Conservation (phyloP, 208 protist species). For the Trypanosoma melophagium region DNA sequence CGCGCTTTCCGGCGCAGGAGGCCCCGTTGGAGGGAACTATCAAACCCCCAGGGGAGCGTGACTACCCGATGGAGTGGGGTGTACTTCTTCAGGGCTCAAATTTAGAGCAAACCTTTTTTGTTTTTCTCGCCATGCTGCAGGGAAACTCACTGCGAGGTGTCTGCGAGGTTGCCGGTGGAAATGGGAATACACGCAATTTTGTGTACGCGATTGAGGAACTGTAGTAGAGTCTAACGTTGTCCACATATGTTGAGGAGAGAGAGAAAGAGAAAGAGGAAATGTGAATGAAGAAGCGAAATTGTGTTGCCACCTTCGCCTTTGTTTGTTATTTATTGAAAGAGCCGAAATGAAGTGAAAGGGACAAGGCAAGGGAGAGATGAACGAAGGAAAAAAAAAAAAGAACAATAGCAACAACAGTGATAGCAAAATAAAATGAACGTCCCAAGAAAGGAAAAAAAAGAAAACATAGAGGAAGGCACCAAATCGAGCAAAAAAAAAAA, state of each 20-base stretch:
- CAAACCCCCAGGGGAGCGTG: slow-evolving; percentile 70
- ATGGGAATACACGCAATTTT: slow-evolving; percentile 71
- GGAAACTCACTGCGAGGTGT: slow-evolving; percentile 84
- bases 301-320: neutral
- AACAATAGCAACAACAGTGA: neutral
- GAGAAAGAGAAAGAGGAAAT: slow-evolving; percentile 1
- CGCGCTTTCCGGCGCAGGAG: slow-evolving; percentile 68
- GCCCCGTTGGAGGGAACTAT: slow-evolving; percentile 78
- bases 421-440: neutral
- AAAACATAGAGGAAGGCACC: neutral
- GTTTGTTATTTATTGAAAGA: neutral
- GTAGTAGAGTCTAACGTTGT: slow-evolving; percentile 27
- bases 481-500: neutral
- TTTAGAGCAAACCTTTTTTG: slow-evolving; percentile 71
- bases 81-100: slow-evolving; percentile 53
- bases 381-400: neutral
- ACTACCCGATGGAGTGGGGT: slow-evolving; percentile 89
- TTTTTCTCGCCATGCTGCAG: slow-evolving; percentile 82
- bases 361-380: neutral
- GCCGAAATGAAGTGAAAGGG: neutral
- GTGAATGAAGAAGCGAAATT: slow-evolving; percentile 1
- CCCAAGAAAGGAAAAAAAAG: slow-evolving; percentile 17
- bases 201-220: slow-evolving; percentile 84
- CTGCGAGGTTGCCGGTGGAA: slow-evolving; percentile 56
- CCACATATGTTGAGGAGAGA: neutral